phyloP scores from a whole-genome alignment of 192 early-diverging fungal species.

The Linnemannia elongata region DNA sequence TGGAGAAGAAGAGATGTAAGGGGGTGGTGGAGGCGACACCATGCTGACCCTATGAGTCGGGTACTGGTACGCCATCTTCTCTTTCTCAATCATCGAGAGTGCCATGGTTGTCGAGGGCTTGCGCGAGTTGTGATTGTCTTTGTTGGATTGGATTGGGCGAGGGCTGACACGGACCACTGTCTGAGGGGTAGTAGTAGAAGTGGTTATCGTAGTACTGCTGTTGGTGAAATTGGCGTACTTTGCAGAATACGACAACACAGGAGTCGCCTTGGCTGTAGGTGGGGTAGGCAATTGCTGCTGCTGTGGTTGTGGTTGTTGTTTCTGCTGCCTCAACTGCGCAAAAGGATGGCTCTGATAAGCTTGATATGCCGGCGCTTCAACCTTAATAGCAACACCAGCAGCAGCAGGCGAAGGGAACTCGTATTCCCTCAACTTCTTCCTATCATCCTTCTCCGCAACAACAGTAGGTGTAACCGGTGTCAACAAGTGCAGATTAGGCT shows the following conservation, averaged over 20 bases:
- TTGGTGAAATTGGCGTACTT: constrained; percentile 37
- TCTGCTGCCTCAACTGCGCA: constrained; percentile 24
- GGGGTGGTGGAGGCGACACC: constrained; percentile 39
- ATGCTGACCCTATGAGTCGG: constrained; percentile 17
- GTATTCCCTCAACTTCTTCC: constrained; percentile 25
- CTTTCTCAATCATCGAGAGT: constrained; percentile 40
- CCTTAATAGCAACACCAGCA: neutral
- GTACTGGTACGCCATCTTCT: constrained; percentile 23
- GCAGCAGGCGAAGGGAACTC: constrained; percentile 17
- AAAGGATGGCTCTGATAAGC: constrained; percentile 35
- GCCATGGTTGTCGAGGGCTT: constrained; percentile 31
- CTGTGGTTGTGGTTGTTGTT: constrained; percentile 19
- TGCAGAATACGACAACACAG: constrained; percentile 5
- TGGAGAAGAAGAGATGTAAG: constrained; percentile 24
- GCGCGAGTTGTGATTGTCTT: neutral
- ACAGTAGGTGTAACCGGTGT: neutral
- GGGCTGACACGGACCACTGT: neutral
- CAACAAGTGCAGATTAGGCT: too few species aligned
- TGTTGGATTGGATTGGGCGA: neutral
- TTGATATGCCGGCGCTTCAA: neutral
- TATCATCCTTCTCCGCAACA: constrained; percentile 12
- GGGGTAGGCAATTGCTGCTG: neutral
- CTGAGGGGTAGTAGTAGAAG: neutral
- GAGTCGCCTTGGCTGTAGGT: neutral
- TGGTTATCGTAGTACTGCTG: neutral